Evolutionary conservation across 75 land plant genomes (phyloP).

Genomic region (Picea glauca): DNA sequence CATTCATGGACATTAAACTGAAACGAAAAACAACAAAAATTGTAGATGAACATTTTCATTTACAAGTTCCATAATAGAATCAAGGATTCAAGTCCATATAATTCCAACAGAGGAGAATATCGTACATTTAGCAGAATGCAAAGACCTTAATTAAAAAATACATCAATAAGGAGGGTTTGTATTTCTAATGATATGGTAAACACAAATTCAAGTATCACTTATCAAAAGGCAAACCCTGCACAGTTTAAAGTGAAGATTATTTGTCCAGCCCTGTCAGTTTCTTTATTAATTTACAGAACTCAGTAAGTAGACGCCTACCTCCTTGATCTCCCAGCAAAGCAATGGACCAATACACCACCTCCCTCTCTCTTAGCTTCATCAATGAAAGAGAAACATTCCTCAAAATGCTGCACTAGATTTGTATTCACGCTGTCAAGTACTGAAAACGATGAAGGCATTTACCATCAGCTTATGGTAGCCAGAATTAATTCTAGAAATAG

Average conservation of each 20-base stretch:
- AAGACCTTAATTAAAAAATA: neutral
- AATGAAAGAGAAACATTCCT: conserved; percentile 70
- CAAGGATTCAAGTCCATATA: neutral
- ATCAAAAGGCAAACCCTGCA: neutral
- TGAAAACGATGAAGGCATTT: conserved; percentile 11
- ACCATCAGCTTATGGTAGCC: neutral
- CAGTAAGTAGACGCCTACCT: conserved; percentile 37
- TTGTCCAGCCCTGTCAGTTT: neutral
- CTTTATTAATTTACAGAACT: neutral
- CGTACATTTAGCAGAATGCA: neutral
- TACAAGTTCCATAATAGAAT: neutral
- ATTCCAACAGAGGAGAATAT: neutral
- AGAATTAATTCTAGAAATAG: neutral
- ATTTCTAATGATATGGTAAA: neutral
- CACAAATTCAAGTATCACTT: neutral
- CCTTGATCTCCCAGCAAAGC: conserved; percentile 76
- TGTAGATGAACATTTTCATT: neutral
- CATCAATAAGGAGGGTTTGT: neutral
- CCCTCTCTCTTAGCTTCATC: conserved; percentile 55
- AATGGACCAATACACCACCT: conserved; percentile 71
- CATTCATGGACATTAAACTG: neutral
- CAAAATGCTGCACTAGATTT: conserved; percentile 47
- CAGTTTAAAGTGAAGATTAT: neutral
- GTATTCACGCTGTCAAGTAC: conserved; percentile 49
- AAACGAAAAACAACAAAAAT: neutral